Evolutionary conservation across 1,284 basidiomycete species (phyloP).

Genomic region (Pyrrhoderma lamaoense): DNA sequence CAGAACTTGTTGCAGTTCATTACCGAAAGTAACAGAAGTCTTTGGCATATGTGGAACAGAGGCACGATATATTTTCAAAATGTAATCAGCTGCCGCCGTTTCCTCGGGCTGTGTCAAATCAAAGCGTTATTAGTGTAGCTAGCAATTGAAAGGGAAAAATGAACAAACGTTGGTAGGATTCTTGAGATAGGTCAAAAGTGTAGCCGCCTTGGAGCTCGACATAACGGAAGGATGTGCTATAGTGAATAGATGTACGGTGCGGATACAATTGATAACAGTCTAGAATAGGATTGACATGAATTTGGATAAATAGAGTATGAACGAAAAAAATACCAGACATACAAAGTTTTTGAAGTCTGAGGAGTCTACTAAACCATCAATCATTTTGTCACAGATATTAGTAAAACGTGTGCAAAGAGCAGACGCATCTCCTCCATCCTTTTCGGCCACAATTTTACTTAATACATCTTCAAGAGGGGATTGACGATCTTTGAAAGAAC

Average conservation of each 20-base stretch:
- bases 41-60: conserved; percentile 85
- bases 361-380: conserved; percentile 83
- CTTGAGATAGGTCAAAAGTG: conserved; percentile 82
- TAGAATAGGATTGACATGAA: conserved; percentile 24
- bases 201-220: conserved; percentile 73
- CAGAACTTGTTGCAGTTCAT: conserved; percentile 72
- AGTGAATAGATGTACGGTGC: conserved; percentile 78
- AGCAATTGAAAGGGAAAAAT: conserved; percentile 21
- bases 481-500: conserved; percentile 74
- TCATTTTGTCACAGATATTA: conserved; percentile 76
- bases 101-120: conserved; percentile 61
- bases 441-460: conserved; percentile 66
- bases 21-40: conserved; percentile 79
- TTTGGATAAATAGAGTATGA: conserved; percentile 7
- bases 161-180: conserved; percentile 57
- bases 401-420: conserved; percentile 57
- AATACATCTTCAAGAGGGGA: conserved; percentile 81
- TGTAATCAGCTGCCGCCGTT: conserved; percentile 70
- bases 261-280: conserved; percentile 76
- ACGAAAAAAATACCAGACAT: conserved; percentile 28
- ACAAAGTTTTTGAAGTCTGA: conserved; percentile 73
- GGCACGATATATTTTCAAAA: conserved; percentile 82
- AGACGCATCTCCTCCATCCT: conserved; percentile 43
- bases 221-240: conserved; percentile 75
- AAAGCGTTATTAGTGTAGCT: neutral